These are phyloP conservation scores for Epichloe glyceriae DNA, from an alignment of 2,329 filamentous ascomycete genomes.

Conservation along the genomic window DNA sequence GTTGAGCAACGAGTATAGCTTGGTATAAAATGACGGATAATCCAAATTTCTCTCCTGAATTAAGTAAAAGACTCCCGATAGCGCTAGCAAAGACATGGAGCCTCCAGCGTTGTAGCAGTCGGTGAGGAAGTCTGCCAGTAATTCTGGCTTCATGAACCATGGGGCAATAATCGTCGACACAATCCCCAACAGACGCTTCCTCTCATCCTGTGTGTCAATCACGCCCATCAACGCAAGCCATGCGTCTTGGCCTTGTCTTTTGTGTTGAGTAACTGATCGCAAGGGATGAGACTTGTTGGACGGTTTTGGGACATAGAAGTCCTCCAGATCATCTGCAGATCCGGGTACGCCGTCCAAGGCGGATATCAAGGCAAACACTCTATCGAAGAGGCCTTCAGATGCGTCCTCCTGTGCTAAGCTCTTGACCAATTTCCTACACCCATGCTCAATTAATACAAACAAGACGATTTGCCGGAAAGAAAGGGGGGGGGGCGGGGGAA, in stretches of 20 bases:
- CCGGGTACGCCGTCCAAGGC: slow-evolving; percentile 59
- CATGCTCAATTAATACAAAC: slow-evolving; percentile 1
- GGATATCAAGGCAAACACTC: slow-evolving; percentile 49
- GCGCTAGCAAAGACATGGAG: slow-evolving; percentile 71
- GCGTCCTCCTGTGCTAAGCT: slow-evolving; percentile 8
- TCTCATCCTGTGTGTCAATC: slow-evolving; percentile 55
- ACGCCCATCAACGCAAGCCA: slow-evolving; percentile 70
- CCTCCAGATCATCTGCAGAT: slow-evolving; percentile 50
- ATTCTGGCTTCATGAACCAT: slow-evolving; percentile 78
- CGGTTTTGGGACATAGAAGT: slow-evolving; percentile 54
- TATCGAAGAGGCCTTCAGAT: slow-evolving; percentile 31
- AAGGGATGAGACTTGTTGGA: slow-evolving; percentile 56
- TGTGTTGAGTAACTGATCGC: slow-evolving; percentile 55
- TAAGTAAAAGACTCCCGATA: slow-evolving; percentile 89
- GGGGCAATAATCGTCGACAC: slow-evolving; percentile 71
- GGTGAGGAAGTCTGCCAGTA: slow-evolving; percentile 93
- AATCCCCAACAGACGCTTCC: slow-evolving; percentile 63
- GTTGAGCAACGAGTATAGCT: slow-evolving; percentile 87
- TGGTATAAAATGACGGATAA: slow-evolving; percentile 86
- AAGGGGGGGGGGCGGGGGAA: neutral
- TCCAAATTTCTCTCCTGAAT: slow-evolving; percentile 91
- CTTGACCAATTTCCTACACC: slow-evolving; percentile 15
- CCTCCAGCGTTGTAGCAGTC: slow-evolving; percentile 83
- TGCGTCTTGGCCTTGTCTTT: slow-evolving; percentile 68
- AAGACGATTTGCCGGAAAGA: no score